Evolutionary conservation across 1,284 basidiomycete genomes (phyloP), one percentile per base, ranked within the genome.

Genomic region (Microbotryum saponariae): DNA sequence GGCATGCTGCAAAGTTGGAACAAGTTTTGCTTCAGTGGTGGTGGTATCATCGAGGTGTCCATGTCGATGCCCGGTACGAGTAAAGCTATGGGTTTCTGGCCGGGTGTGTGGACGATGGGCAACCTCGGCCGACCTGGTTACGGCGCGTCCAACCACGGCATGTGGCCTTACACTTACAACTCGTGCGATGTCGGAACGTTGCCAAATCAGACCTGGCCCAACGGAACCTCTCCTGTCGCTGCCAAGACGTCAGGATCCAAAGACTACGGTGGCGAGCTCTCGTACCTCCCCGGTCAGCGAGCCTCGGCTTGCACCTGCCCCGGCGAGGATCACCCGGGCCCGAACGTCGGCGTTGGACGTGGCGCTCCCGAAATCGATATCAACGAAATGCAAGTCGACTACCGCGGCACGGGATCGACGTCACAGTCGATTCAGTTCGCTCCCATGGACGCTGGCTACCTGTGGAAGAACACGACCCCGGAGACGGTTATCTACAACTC

Each of bases 21-120:
- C 75, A 91, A 96, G 75, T 88, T 97, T 72, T 97, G 93, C 76
- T 97, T 97, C 77, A 91, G 88, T 1, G 89, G 90, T 44, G 56
- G 56, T 7, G 89, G 89, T 25, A 77, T 90, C 54, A 82, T 79
- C 54, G 79, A 79, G 70, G 81, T 82, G 6, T 80, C 81, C 7
- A 84, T 92, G n/a, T 82, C 81, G n/a, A 78, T 97, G 9, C 93
- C 94, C 0, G 94, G 93, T 1, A 76, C 77, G 20, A 83, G 81
- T 71, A 79, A 79, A 59, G 72, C 75, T 7, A 72, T 75, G n/a
- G 79, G 78, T 6, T 72, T 70, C 66, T 76, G 72, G 75, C 73
- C 74, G 4, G 70, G 68, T 31, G 47, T 62, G 2, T 69, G 62
- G 63, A 62, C 62, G 18, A 55, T 66, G 49, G 91, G 91, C 4